Conservation (phyloP, 2,329 filamentous ascomycete species). For the Apiospora malaysiana region DNA sequence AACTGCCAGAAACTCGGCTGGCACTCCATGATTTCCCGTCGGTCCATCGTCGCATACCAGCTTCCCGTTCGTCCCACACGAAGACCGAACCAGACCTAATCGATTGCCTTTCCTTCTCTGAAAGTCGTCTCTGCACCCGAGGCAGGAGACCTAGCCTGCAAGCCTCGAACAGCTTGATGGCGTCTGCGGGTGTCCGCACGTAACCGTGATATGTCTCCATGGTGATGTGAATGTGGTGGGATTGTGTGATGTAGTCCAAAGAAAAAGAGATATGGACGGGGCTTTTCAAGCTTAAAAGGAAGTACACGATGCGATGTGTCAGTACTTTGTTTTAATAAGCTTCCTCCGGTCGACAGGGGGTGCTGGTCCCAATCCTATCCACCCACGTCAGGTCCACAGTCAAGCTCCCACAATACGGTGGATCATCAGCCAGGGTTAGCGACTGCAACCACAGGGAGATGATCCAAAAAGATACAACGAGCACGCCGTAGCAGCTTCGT, state of each 20-base stretch:
- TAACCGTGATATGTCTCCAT: slow-evolving; percentile 99
- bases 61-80: slow-evolving; percentile 99
- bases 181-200: slow-evolving; percentile 93
- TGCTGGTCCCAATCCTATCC: slow-evolving; percentile 23
- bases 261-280: background rate
- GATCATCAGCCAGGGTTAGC: slow-evolving; percentile 35
- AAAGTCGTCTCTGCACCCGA: slow-evolving; percentile 88
- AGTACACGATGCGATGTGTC: slow-evolving; percentile 14
- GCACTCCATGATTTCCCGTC: slow-evolving; percentile 99
- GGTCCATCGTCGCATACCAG: slow-evolving; percentile 97
- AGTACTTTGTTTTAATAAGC: slow-evolving; percentile 22
- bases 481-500: slow-evolving; percentile 21
- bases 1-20: slow-evolving; percentile 95
- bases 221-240: slow-evolving; percentile 22
- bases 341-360: slow-evolving; percentile 30
- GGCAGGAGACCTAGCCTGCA: slow-evolving; percentile 89
- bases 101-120: slow-evolving; percentile 95
- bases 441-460: slow-evolving; percentile 27
- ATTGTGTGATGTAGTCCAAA: slow-evolving; percentile 1
- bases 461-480: slow-evolving; percentile 24
- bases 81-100: slow-evolving; percentile 98
- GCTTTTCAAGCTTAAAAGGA: slow-evolving; percentile 13
- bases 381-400: slow-evolving; percentile 36
- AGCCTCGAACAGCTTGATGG: slow-evolving; percentile 98
- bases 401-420: slow-evolving; percentile 28